These are phyloP conservation scores for Boletus eberwhitei DNA, from an alignment of 768 basidiomycete genomes.

Conservation along the genomic window DNA sequence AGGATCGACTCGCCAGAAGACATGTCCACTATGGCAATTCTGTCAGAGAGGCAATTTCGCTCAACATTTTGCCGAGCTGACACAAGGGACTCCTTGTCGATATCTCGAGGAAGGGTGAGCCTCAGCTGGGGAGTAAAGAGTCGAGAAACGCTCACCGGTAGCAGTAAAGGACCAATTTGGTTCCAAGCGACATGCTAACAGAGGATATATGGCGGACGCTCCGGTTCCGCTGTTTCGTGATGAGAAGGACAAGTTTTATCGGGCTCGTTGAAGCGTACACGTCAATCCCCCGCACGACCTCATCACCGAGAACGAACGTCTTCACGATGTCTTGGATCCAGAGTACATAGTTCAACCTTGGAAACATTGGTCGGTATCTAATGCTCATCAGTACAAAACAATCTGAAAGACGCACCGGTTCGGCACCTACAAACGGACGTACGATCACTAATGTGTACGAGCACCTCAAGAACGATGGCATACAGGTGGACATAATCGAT, in stretches of 20 bases:
- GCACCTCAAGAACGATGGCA: conserved; percentile 20
- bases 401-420: conserved; percentile 49
- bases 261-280: conserved; percentile 48
- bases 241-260: background rate
- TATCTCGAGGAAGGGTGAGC: conserved; percentile 43
- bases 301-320: conserved; percentile 23
- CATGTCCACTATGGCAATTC: conserved; percentile 47
- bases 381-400: background rate
- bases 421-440: conserved; percentile 50
- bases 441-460: background rate
- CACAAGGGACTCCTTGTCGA: conserved; percentile 60
- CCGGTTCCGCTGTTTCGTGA: conserved; percentile 71
- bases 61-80: conserved; percentile 57
- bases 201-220: conserved; percentile 84
- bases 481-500: conserved; percentile 88
- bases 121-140: background rate
- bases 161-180: conserved; percentile 58
- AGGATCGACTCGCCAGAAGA: conserved; percentile 44
- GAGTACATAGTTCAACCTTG: conserved; percentile 81
- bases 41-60: conserved; percentile 49
- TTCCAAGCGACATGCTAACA: conserved; percentile 60
- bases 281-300: conserved; percentile 56
- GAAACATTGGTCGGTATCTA: background rate
- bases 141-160: conserved; percentile 48
- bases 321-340: conserved; percentile 74